phyloP scores from a whole-genome alignment of 495 filamentous ascomycete genomes.

The Hypoxylon intermedium region DNA sequence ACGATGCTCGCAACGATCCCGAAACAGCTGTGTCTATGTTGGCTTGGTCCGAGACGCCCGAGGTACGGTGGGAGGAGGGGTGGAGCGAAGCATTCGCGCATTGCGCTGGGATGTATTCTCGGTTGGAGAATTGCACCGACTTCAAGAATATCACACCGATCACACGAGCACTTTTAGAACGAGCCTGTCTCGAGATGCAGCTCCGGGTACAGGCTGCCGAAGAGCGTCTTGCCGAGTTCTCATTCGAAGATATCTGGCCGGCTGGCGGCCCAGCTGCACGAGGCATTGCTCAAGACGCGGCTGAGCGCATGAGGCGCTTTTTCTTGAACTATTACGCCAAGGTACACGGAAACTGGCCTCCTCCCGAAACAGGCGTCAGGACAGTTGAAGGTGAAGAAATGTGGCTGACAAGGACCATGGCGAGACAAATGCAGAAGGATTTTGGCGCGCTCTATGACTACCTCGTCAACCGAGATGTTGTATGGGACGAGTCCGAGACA shows the following conservation, averaged over 20 bases:
- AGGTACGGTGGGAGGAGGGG: slow-evolving; percentile 68
- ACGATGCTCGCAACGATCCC: slow-evolving; percentile 70
- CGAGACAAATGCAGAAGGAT: slow-evolving; percentile 66
- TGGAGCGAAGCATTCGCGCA: slow-evolving; percentile 75
- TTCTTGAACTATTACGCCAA: slow-evolving; percentile 61
- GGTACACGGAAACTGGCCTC: slow-evolving; percentile 65
- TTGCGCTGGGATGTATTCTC: slow-evolving; percentile 68
- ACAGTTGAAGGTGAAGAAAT: slow-evolving; percentile 56
- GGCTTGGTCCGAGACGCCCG: slow-evolving; percentile 66
- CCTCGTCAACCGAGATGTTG: slow-evolving; percentile 71
- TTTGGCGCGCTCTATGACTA: slow-evolving; percentile 76
- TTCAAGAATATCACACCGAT: slow-evolving; percentile 66
- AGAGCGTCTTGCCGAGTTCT: slow-evolving; percentile 63
- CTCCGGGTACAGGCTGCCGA: slow-evolving; percentile 68
- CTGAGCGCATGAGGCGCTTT: slow-evolving; percentile 64
- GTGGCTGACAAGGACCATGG: slow-evolving; percentile 68
- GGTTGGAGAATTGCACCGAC: slow-evolving; percentile 61
- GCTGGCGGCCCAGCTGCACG: slow-evolving; percentile 35
- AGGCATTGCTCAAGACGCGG: slow-evolving; percentile 54
- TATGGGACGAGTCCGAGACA: slow-evolving; percentile 67
- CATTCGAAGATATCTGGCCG: slow-evolving; percentile 70
- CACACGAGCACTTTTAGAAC: slow-evolving; percentile 68
- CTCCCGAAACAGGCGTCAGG: slow-evolving; percentile 47
- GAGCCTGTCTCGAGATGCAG: slow-evolving; percentile 67
- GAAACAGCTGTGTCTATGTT: slow-evolving; percentile 67